Base-by-base conservation (phyloP, 2,329 filamentous ascomycete species). In the Albophoma yamanashiensis region DNA sequence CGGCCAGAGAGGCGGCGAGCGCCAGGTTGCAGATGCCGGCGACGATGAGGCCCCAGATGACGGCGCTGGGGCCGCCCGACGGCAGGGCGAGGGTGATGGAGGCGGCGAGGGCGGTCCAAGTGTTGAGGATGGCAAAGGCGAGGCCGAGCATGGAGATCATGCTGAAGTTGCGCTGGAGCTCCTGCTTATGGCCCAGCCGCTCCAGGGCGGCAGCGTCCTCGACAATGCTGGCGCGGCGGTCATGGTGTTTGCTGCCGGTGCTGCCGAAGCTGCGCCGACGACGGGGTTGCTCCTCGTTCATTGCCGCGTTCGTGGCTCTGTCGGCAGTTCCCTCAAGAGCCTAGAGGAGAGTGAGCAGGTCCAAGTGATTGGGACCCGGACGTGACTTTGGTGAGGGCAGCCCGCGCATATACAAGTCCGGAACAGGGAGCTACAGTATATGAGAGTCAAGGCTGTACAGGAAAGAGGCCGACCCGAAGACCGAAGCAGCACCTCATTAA, bases 1-100 rank as follows among this genome's bases (percentile, higher is more conserved):
- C 88, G 56, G 87, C 87, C 36, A 91, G 77, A 4, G 85, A 88
- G 11, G 84, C 81, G 7, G 88, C 85, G 43, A 90, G 79, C 65
- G 84, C 88, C 12, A 90, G 68, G 66, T 90, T 91, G 75, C 87
- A 90, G 55, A 89, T 66, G 57, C 86, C 84, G 22, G 83, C 82
- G 12, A 82, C 79, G 4, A 73, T 60, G 42, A 88, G 73, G 3
- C 89, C 89, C 89, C 89, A 92, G 61, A 92, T 81, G 47, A 92
- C 86, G 61, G 86, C 82, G 9, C 82, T 84, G 25, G 86, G 82
- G 0, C 89, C 89, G 50, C 89, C 89, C 17, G 84, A 88, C 1
- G 89, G 87, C 39, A 92, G 76, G 25, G 78, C 78, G 14, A 80
- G 69, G 17, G 70, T 72, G 60, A 81, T 74, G 14, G 77, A 79